Conservation (phyloP, 129 eudicot genomes). For the Lactuca saligna region DNA sequence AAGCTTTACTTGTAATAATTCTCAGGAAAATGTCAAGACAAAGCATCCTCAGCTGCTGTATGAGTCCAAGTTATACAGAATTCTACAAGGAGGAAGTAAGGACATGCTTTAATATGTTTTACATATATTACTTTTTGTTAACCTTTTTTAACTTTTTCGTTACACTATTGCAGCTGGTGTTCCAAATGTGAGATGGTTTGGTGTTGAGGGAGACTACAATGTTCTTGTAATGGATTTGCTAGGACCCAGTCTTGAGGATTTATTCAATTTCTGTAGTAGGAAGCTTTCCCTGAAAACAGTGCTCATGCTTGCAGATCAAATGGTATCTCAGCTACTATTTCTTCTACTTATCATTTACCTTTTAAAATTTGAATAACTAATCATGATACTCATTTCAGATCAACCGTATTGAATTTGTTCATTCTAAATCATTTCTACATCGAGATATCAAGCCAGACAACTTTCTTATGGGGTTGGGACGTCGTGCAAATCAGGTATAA, state of each 20-base stretch:
- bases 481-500: conserved; percentile 88
- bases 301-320: conserved; percentile 99
- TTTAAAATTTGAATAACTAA: not conserved
- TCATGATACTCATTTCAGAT: conserved; percentile 47
- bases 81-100: conserved; percentile 96
- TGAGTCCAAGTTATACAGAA: conserved; percentile 85
- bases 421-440: conserved; percentile 82
- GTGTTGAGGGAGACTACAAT: conserved; percentile 91
- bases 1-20: conserved; percentile 13
- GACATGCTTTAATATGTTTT: not conserved
- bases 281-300: conserved; percentile 84
- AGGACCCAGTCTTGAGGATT: conserved; percentile 95
- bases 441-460: conserved; percentile 96
- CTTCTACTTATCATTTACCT: not conserved
- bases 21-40: conserved; percentile 87
- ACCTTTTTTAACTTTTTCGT: not conserved
- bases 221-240: conserved; percentile 92
- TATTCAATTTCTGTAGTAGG: conserved; percentile 85
- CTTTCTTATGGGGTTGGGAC: conserved; percentile 90
- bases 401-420: conserved; percentile 86
- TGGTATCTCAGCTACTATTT: no score
- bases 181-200: conserved; percentile 90
- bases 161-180: conserved; percentile 65
- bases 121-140: not conserved
- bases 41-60: conserved; percentile 92